These are phyloP conservation scores for Zancudomyces culisetae DNA, from an alignment of 371 early-diverging fungal genomes.

Conservation along the genomic window DNA sequence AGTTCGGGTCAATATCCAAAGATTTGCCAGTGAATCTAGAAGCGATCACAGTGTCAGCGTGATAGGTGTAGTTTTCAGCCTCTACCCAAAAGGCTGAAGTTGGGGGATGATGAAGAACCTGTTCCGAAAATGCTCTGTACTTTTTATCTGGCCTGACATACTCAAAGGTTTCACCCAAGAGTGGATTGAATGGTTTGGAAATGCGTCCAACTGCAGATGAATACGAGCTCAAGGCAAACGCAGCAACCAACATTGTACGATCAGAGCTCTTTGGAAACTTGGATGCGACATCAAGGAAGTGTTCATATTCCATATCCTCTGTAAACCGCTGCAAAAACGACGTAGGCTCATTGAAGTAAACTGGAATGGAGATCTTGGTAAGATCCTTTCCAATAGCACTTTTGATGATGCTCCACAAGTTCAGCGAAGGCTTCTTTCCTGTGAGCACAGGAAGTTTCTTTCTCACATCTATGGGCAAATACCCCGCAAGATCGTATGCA, in stretches of 20 bases:
- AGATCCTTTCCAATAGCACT: conserved; percentile 70
- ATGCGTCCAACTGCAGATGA: conserved; percentile 51
- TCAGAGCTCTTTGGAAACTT: conserved; percentile 33
- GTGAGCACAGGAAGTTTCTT: conserved; percentile 8
- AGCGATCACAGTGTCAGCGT: conserved; percentile 56
- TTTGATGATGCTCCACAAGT: conserved; percentile 54
- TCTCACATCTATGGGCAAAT: conserved; percentile 9
- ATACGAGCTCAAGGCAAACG: conserved; percentile 68
- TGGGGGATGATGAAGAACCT: conserved; percentile 76
- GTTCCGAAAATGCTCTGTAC: conserved; percentile 62
- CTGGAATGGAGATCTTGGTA: conserved; percentile 58
- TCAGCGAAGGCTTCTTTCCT: conserved; percentile 25
- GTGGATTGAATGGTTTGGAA: conserved; percentile 74
- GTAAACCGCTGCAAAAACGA: conserved; percentile 64
- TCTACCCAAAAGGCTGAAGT: conserved; percentile 69
- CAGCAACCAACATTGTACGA: conserved; percentile 53
- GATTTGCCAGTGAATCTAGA: conserved; percentile 66
- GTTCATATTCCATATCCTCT: conserved; percentile 65
- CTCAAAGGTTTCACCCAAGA: conserved; percentile 75
- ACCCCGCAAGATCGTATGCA: conserved; percentile 17
- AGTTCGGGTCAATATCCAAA: conserved; percentile 53
- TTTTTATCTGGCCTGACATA: conserved; percentile 53
- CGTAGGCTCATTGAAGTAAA: conserved; percentile 71
- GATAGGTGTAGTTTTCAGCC: conserved; percentile 49
- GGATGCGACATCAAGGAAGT: conserved; percentile 49